phyloP scores from a whole-genome alignment of 2,329 filamentous ascomycete species.

The Trichophaea hybrida region DNA sequence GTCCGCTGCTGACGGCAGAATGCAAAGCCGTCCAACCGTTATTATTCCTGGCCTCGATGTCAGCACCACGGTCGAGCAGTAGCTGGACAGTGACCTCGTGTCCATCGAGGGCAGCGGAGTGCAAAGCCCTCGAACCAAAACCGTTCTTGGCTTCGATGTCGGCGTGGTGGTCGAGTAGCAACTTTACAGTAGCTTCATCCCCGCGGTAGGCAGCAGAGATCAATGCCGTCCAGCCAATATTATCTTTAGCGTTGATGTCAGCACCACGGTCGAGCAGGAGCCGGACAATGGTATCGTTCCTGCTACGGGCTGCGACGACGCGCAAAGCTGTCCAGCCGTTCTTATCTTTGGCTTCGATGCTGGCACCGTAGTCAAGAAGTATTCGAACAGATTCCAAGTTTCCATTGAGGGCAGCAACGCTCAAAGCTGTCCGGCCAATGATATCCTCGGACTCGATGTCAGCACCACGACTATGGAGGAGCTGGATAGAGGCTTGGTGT shows the following conservation, averaged over 20 bases:
- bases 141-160: too few relatives aligned
- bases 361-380: background rate
- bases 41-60: too few relatives aligned
- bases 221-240: too few relatives aligned
- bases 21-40: background rate
- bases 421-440: background rate
- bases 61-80: background rate
- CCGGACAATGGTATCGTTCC: constrained; percentile 2
- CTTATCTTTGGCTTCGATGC: background rate
- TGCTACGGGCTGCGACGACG: background rate
- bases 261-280: too few relatives aligned
- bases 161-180: constrained; percentile 17
- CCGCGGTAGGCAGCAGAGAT: too few relatives aligned
- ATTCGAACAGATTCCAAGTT: constrained; percentile 7
- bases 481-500: constrained; percentile 5
- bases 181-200: constrained; percentile 11
- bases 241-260: too few relatives aligned
- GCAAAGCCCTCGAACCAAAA: constrained; percentile 11
- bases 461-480: constrained; percentile 11
- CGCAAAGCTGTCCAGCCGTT: constrained; percentile 10
- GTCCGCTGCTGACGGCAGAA: too few relatives aligned
- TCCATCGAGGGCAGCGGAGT: constrained; percentile 11
- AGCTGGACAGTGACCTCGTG: background rate
- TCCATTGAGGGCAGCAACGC: background rate
- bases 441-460: constrained; percentile 1